Evolutionary conservation across 441 rosid species (phyloP), one percentile per base, ranked within the genome.

Genomic region (Jatropha multifida): DNA sequence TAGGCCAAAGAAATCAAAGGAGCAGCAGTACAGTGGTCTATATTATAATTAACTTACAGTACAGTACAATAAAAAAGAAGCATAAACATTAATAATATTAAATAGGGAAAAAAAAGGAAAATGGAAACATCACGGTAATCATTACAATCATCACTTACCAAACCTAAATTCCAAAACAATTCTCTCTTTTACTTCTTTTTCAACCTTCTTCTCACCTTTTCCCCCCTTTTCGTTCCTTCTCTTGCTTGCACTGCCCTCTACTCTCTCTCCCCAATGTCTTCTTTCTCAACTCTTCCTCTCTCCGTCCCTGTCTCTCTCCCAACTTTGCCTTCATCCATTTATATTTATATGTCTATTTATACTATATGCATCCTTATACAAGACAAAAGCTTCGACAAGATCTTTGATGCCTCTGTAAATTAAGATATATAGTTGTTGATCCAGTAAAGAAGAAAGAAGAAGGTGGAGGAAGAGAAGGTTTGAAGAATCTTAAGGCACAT

Each of bases 61-160:
- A 26, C 41, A 52, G 46, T 14, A 32, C 32, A 60, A 58, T 26
- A 73, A 52, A 37, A 20, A 18, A 62, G 51, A 18, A n/a, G 63
- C 59, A 60, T 14, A 27, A 58, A 13, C 51, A 48, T 15, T 55
- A 51, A 71, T 27, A 71, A 77, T 46, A 72, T 14, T 12, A 20
- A 62, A 61, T 3, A 63, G 2, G 13, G 0, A 54, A 32, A 12
- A 49, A 54, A 49, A 68, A 32, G 65, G 37, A 62, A 73, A 77
- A 75, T 59, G 70, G 42, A 69, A 8, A 77, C 63, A 76, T 73
- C 80, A 80, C 26, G 61, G 52, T 40, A 86, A 90, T 93, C 89
- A 90, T 91, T 87, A 83, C 93, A 73, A 83, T 71, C 80, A 77
- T 83, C 86, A 82, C 90, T 88, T 72, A 68, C 75, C 83, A 58